phyloP scores from a whole-genome alignment of 306 rosid genomes.

The Betula pendula region DNA sequence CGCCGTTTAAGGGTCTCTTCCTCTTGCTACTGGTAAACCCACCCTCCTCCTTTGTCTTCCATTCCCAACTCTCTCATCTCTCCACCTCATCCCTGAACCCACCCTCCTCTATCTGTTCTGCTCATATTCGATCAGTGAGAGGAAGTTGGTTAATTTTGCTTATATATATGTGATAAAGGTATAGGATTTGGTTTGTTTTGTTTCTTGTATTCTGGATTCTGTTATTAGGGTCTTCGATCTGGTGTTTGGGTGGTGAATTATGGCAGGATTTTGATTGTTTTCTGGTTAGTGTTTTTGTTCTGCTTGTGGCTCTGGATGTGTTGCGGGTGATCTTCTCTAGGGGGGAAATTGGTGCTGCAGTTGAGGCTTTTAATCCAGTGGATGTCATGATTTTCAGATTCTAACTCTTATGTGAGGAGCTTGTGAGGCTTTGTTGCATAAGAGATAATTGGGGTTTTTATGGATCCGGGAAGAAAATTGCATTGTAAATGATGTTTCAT shows the following conservation, averaged over 20 bases:
- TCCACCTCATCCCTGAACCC: no score
- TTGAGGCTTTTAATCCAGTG: constrained; percentile 19
- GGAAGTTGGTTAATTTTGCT: constrained; percentile 5
- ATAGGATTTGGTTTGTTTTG: constrained; percentile 20
- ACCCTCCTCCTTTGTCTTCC: no score
- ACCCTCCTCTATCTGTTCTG: no score
- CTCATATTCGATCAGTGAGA: neutral
- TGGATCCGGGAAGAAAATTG: neutral
- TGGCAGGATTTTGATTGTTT: constrained; percentile 6
- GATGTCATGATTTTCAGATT: constrained; percentile 23
- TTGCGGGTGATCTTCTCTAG: constrained; percentile 5
- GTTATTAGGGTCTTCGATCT: constrained; percentile 4
- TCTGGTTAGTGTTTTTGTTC: constrained; percentile 1
- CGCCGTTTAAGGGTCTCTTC: no score
- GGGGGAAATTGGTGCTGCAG: constrained; percentile 22
- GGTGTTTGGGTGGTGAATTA: constrained; percentile 9
- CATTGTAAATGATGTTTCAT: constrained; percentile 61
- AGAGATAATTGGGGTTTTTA: neutral
- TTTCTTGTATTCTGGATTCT: constrained; percentile 31
- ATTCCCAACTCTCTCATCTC: no score
- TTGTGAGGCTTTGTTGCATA: constrained; percentile 22
- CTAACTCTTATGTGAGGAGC: constrained; percentile 29
- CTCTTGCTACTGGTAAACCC: no score
- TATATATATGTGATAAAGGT: neutral
- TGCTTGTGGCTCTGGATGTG: constrained; percentile 1